Base-by-base conservation (phyloP, 768 basidiomycete species). In the Tricholoma matsutake region DNA sequence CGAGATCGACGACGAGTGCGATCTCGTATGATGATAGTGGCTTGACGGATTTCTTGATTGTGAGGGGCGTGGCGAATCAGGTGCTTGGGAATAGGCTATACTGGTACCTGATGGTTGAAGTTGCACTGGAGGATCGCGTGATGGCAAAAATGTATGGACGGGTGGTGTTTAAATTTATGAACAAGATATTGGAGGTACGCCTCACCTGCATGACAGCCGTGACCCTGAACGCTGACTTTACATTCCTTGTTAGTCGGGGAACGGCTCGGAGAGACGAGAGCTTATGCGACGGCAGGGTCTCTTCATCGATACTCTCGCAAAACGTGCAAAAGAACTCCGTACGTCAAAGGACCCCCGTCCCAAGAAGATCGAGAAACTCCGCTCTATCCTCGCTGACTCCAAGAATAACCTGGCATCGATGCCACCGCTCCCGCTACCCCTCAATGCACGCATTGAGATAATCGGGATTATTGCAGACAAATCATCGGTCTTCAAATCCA, bases 31-130 rank as follows among this genome's bases (percentile, higher is more conserved):
- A 94, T 51, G 95, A 97, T 63, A 94, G 92, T 65, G 95, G 96
- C 1, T 80, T 99, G 8, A 89, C 95, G 1, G 94, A 96, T 66
- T 98, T 98, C 71, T 79, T 99, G 54, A 92, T 98, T 56, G 75
- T 84, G 6, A 84, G 96, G 20, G 93, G 92, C 16, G 92, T 94
- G 11, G 79, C 83, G 64, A 96, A 96, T 68, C 80, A 80, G 2
- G 82, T 96, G 0, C 78, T 99, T 1, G 97, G 96, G 0, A 98
- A 98, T 67, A 82, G 92, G 25, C 79, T 98, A 64, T 91, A 96
- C 71, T 98, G 97, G 97, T 99, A 98, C 68, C 86, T 98, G 58
- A 94, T 95, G 86, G 96, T 98, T 4, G 97, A 98, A 71, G 88
- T 94, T 16, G 92, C 93, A 20, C 75, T 92, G 49, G 92, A 95